Conservation (phyloP, 257 asterid genomes). For the Solanum rostratum region DNA sequence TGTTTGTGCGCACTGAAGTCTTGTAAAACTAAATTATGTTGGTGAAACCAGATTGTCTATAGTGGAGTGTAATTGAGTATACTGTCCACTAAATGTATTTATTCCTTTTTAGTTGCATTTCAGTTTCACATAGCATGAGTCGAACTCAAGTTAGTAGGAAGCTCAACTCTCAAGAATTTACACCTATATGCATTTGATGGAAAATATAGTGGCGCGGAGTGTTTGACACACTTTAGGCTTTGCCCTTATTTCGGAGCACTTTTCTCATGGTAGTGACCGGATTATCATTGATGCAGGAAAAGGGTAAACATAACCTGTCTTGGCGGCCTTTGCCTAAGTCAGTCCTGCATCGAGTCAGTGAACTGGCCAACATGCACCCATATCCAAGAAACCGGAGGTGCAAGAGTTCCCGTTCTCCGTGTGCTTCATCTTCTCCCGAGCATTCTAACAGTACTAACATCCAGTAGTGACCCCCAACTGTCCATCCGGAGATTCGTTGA, state of each 20-base stretch:
- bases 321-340: conserved; percentile 94
- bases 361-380: conserved; percentile 61
- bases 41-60: background rate
- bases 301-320: conserved; percentile 58
- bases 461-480: background rate
- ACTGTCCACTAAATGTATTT: background rate
- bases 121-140: background rate
- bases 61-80: background rate
- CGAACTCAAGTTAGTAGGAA: background rate
- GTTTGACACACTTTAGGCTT: background rate
- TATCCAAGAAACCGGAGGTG: conserved; percentile 63
- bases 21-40: background rate
- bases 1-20: background rate
- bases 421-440: conserved; percentile 14
- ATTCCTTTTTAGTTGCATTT: background rate
- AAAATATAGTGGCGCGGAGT: background rate
- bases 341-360: conserved; percentile 57
- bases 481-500: background rate
- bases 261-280: background rate
- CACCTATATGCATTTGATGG: background rate
- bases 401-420: conserved; percentile 17
- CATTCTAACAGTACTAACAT: background rate
- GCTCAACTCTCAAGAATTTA: background rate
- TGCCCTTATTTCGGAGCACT: background rate
- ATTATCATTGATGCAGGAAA: conserved; percentile 42